Conservation (phyloP, 768 basidiomycete species). For the Pleurotus citrinopileatus region DNA sequence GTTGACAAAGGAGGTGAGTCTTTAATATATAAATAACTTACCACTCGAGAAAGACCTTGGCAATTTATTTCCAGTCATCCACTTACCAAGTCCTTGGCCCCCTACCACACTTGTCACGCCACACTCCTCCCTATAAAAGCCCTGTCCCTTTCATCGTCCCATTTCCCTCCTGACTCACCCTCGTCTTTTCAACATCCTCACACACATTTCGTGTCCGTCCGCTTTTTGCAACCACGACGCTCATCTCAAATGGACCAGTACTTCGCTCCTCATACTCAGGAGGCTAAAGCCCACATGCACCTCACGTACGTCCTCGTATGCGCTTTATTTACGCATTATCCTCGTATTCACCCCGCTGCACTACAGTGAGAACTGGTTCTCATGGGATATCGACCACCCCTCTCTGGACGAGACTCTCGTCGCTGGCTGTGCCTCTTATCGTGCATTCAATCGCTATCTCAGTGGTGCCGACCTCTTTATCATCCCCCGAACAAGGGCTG, state of each 20-base stretch:
- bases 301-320: conserved; percentile 50
- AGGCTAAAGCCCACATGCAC: conserved; percentile 68
- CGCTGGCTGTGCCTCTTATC: conserved; percentile 77
- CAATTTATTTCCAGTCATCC: not conserved
- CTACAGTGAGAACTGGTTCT: conserved; percentile 60
- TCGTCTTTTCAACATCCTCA: not conserved
- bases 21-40: not conserved
- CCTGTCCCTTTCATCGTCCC: not conserved
- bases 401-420: conserved; percentile 72
- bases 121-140: conserved; percentile 8
- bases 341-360: conserved; percentile 17
- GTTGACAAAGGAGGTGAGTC: not conserved
- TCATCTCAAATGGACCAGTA: conserved; percentile 57
- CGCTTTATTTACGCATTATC: not conserved
- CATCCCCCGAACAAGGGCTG: conserved; percentile 57
- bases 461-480: conserved; percentile 70
- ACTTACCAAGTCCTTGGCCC: conserved; percentile 3
- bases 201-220: conserved; percentile 1
- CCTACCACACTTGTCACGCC: conserved; percentile 6
- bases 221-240: conserved; percentile 2
- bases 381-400: conserved; percentile 70
- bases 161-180: not conserved
- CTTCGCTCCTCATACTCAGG: conserved; percentile 69
- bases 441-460: conserved; percentile 73
- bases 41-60: not conserved